Evolutionary conservation across 2,329 filamentous ascomycete species (phyloP).

Genomic region (Colletotrichum truncatum): DNA sequence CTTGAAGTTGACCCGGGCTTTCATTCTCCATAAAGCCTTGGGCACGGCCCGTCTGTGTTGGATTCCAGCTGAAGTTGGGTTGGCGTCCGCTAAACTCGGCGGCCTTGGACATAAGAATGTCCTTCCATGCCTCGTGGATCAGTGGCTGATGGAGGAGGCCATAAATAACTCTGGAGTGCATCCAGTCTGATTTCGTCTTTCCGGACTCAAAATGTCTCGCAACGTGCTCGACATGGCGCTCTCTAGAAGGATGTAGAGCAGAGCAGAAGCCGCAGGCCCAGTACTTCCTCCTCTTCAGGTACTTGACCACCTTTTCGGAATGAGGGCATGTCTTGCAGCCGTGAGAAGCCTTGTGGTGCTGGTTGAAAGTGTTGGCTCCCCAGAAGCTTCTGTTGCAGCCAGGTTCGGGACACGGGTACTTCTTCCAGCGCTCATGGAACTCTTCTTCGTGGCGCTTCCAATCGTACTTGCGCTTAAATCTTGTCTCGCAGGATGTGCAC

Average conservation of each 20-base stretch:
- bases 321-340: slow-evolving; percentile 73
- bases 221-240: slow-evolving; percentile 75
- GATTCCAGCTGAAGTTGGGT: slow-evolving; percentile 71
- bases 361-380: slow-evolving; percentile 74
- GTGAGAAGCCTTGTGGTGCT: slow-evolving; percentile 73
- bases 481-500: slow-evolving; percentile 69
- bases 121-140: slow-evolving; percentile 70
- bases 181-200: slow-evolving; percentile 72
- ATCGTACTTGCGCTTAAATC: slow-evolving; percentile 74
- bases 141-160: slow-evolving; percentile 73
- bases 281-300: slow-evolving; percentile 70
- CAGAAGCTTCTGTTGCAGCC: slow-evolving; percentile 74
- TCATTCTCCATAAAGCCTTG: slow-evolving; percentile 70
- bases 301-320: slow-evolving; percentile 70
- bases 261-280: slow-evolving; percentile 77
- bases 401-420: slow-evolving; percentile 71
- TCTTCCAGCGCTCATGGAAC: slow-evolving; percentile 74
- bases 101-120: slow-evolving; percentile 61
- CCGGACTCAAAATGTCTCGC: slow-evolving; percentile 73
- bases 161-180: slow-evolving; percentile 74
- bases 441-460: slow-evolving; percentile 77
- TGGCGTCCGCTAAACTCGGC: slow-evolving; percentile 63
- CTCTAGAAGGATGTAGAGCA: slow-evolving; percentile 68
- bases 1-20: slow-evolving; percentile 69
- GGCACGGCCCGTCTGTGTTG: slow-evolving; percentile 63